phyloP scores from a whole-genome alignment of 1,284 basidiomycete genomes.

The Boletus mariae region DNA sequence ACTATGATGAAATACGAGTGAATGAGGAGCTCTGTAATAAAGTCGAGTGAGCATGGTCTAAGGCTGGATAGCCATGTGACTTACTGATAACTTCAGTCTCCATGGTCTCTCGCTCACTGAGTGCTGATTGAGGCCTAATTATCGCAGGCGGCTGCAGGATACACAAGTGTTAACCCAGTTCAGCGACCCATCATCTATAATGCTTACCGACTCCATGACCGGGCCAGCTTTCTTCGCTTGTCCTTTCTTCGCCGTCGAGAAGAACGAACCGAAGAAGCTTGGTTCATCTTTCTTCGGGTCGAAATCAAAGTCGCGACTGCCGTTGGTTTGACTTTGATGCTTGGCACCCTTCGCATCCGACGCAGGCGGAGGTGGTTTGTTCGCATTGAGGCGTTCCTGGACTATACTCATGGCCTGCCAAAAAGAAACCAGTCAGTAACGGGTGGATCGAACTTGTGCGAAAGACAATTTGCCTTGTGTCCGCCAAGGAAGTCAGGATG shows the following conservation, averaged over 20 bases:
- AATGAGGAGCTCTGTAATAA: constrained; percentile 73
- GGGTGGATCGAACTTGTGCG: not conserved
- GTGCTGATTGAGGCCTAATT: constrained; percentile 88
- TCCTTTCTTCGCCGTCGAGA: constrained; percentile 71
- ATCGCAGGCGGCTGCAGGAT: constrained; percentile 68
- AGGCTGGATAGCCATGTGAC: constrained; percentile 34
- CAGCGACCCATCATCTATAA: not conserved
- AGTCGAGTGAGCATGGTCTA: not conserved
- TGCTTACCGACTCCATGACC: constrained; percentile 73
- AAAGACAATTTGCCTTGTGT: constrained; percentile 59
- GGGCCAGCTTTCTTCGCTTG: constrained; percentile 67
- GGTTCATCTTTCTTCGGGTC: constrained; percentile 84
- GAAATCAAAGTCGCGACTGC: constrained; percentile 91
- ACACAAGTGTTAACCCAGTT: not conserved
- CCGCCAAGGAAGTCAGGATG: constrained; percentile 98
- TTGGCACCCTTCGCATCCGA: constrained; percentile 72
- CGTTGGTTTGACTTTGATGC: constrained; percentile 69
- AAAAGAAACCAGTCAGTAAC: constrained; percentile 6
- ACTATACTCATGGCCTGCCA: constrained; percentile 85
- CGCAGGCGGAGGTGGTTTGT: constrained; percentile 57
- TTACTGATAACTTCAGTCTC: constrained; percentile 99
- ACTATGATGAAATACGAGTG: constrained; percentile 96
- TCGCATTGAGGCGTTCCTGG: constrained; percentile 77
- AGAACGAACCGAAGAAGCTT: constrained; percentile 97
- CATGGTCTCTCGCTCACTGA: constrained; percentile 95